Conservation (phyloP, 163 green algal species). For the Chloromonas sp. region DNA sequence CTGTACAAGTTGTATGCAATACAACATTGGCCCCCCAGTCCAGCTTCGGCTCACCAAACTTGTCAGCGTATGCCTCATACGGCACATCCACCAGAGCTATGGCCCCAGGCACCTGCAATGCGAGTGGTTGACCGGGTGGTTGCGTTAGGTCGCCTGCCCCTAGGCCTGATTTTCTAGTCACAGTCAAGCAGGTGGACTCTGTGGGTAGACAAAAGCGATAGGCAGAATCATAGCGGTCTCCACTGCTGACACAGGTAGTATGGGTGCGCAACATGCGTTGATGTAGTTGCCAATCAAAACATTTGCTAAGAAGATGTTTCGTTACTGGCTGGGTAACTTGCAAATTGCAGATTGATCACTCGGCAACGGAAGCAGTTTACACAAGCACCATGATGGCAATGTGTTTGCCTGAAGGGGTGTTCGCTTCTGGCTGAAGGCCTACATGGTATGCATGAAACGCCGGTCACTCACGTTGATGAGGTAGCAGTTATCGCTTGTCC, state of each 20-base stretch:
- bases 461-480: slow-evolving; percentile 53
- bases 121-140: neutral
- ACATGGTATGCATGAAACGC: no score
- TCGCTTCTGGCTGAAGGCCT: no score
- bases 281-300: neutral
- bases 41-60: slow-evolving; percentile 46
- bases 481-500: slow-evolving; percentile 90
- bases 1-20: neutral
- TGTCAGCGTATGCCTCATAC: slow-evolving; percentile 59
- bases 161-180: neutral
- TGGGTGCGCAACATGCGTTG: neutral
- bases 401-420: no score
- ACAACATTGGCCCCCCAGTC: neutral
- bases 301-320: no score
- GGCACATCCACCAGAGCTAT: slow-evolving; percentile 79
- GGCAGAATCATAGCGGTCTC: neutral
- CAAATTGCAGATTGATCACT: no score
- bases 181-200: neutral
- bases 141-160: no score
- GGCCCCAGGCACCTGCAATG: slow-evolving; percentile 19
- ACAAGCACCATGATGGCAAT: no score
- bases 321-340: no score
- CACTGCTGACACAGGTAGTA: neutral
- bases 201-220: neutral
- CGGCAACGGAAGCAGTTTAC: no score